Evolutionary conservation across 352 stramenopile genomes (phyloP).

Genomic region (Pythium folliculosum): DNA sequence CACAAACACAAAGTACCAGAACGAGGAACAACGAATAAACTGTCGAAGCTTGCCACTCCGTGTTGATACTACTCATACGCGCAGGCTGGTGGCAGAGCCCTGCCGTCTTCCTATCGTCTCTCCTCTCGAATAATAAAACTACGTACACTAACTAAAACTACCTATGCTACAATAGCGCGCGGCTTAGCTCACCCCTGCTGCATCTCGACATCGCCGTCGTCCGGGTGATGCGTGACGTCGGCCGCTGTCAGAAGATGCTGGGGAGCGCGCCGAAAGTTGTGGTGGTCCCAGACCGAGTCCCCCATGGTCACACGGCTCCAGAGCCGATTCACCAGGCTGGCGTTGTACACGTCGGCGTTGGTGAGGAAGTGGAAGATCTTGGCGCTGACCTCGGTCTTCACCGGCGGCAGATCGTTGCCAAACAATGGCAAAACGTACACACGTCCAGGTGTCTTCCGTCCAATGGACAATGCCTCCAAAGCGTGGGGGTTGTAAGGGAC

Average conservation of each 20-base stretch:
- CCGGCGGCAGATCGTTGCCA: slow-evolving; percentile 50
- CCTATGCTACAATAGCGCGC: neutral
- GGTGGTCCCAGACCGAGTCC: slow-evolving; percentile 75
- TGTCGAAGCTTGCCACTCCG: neutral
- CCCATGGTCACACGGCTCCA: slow-evolving; percentile 81
- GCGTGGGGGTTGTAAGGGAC: slow-evolving; percentile 22
- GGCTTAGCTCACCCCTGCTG: neutral
- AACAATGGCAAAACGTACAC: slow-evolving; percentile 81
- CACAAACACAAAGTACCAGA: neutral
- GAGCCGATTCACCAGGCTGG: slow-evolving; percentile 79
- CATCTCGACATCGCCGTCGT: slow-evolving; percentile 25
- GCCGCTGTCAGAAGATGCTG: neutral
- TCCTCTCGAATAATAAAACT: slow-evolving; percentile 15
- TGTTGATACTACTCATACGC: slow-evolving; percentile 19
- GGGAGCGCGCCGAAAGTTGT: slow-evolving; percentile 51
- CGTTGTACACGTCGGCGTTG: slow-evolving; percentile 81
- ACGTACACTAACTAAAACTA: slow-evolving; percentile 21
- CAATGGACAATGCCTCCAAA: slow-evolving; percentile 19
- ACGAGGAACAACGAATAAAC: neutral
- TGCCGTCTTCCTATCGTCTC: neutral
- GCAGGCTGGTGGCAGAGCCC: neutral
- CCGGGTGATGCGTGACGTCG: slow-evolving; percentile 21
- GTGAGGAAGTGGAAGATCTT: slow-evolving; percentile 74
- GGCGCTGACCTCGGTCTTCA: slow-evolving; percentile 62
- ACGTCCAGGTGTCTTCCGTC: slow-evolving; percentile 22